Evolutionary conservation across 73 alveolate genomes (phyloP), one percentile per base, ranked within the genome.

Genomic region (Symbiodinium natans): DNA sequence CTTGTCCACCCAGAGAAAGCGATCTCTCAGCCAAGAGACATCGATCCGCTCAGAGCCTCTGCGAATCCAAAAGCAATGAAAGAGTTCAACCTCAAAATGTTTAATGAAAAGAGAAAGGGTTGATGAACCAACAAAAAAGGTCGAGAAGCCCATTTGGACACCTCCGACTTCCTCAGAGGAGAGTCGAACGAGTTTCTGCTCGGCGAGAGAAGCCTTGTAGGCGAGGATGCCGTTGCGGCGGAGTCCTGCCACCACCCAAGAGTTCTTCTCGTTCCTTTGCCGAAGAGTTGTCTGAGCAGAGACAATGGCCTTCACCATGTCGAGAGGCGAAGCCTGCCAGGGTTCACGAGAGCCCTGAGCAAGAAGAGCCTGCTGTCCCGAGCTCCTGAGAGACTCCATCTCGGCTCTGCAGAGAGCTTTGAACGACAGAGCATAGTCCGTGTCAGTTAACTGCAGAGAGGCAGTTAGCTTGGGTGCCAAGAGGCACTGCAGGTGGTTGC

Each of bases 141-240:
- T 11, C 8, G 46, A 41, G 36, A 43, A 74, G 4, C 85, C 85
- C 27, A 33, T 41, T 3, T 41, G 48, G 36, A 33, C 8, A 29
- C 27, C 43, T 11, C 25, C 85, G 36, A 43, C 85, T 25, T 13
- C 25, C 36, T 74, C 85, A 5, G 8, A 41, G 7, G 41, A 7
- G 25, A 74, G 48, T 11, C 48, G 85, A 13, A 11, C 10, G 48
- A 74, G 8, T 43, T 74, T 29, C 11, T 43, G 48, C n/a, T 41
- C 41, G 8, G 6, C 19, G 48, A 27, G 43, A 25, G n/a, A 41
- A 25, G 85, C 48, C 85, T 74, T 27, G 85, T 74, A 74, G 6
- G 85, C 85, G 48, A 74, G 85, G 25, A 74, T 74, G 46, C 85
- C 85, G 23, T 74, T 74, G 13, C 85, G 41, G 29, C 85, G 41